Conservation (phyloP, 768 basidiomycete species). For the Serendipita sp. region DNA sequence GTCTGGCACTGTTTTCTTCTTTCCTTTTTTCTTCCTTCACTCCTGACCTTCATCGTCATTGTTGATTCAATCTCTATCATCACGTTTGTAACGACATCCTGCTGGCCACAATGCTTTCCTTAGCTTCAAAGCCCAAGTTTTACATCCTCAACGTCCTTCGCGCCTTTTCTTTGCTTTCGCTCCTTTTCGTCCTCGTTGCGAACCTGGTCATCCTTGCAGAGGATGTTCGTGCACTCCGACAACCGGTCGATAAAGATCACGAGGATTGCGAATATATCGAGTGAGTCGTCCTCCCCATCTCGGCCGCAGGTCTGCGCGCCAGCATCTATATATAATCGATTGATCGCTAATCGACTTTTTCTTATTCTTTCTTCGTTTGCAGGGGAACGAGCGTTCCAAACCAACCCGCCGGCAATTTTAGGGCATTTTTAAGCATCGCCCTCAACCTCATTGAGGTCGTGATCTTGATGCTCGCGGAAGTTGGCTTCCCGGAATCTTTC, state of each 20-base stretch:
- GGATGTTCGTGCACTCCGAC: background rate
- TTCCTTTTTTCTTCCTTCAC: background rate
- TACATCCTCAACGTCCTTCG: background rate
- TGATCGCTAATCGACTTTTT: background rate
- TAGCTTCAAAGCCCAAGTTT: slow-evolving; percentile 5
- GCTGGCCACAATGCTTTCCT: slow-evolving; percentile 6
- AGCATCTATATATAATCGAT: too few species aligned
- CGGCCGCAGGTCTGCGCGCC: background rate
- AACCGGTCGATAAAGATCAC: background rate
- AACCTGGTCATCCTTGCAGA: background rate
- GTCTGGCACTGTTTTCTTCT: background rate
- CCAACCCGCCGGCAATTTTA: slow-evolving; percentile 3
- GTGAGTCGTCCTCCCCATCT: background rate
- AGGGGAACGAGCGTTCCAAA: background rate
- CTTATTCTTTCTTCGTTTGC: background rate
- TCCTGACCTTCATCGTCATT: too few species aligned
- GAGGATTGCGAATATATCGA: slow-evolving; percentile 4
- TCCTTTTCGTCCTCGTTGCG: slow-evolving; percentile 1
- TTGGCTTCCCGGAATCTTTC: background rate
- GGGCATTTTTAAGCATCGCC: slow-evolving; percentile 4
- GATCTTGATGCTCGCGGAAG: background rate
- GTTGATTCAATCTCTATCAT: too few species aligned
- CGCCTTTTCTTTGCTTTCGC: slow-evolving; percentile 3
- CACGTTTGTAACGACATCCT: background rate
- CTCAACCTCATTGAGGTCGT: background rate